Conservation (phyloP, 805 yeast species). For the Pachysolen tannophilus region DNA sequence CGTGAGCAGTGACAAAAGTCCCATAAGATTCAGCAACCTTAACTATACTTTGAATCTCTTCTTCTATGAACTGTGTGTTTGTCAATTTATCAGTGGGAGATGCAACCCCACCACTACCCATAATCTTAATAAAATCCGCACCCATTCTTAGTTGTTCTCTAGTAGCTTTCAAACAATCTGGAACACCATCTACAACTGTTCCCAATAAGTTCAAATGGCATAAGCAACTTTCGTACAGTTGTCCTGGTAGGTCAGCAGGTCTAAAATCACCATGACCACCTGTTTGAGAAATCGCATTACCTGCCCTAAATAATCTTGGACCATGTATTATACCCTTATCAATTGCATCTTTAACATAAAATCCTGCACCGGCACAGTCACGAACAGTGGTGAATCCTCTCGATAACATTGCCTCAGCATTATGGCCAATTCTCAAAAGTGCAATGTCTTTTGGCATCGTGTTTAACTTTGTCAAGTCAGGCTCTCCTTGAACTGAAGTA, state of each 20-base stretch:
- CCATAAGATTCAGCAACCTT: constrained; percentile 18
- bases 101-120: constrained; percentile 24
- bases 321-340: constrained; percentile 19
- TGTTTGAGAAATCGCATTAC: constrained; percentile 20
- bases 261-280: constrained; percentile 23
- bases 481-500: constrained; percentile 18
- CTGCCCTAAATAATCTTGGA: constrained; percentile 18
- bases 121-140: constrained; percentile 20
- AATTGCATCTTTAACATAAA: constrained; percentile 16
- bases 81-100: constrained; percentile 20
- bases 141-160: constrained; percentile 21
- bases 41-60: constrained; percentile 19
- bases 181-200: constrained; percentile 19
- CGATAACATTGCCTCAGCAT: constrained; percentile 14
- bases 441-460: constrained; percentile 15
- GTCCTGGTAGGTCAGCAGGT: constrained; percentile 15
- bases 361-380: constrained; percentile 20
- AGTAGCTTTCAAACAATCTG: constrained; percentile 17
- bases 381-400: constrained; percentile 20
- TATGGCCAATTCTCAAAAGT: constrained; percentile 15
- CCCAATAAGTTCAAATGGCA: constrained; percentile 17
- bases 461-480: constrained; percentile 13
- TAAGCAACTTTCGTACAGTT: constrained; percentile 16
- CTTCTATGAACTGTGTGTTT: constrained; percentile 18
- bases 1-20: constrained; percentile 22